Evolutionary conservation across 2,329 filamentous ascomycete genomes (phyloP).

Genomic region (Venturia pyrina): DNA sequence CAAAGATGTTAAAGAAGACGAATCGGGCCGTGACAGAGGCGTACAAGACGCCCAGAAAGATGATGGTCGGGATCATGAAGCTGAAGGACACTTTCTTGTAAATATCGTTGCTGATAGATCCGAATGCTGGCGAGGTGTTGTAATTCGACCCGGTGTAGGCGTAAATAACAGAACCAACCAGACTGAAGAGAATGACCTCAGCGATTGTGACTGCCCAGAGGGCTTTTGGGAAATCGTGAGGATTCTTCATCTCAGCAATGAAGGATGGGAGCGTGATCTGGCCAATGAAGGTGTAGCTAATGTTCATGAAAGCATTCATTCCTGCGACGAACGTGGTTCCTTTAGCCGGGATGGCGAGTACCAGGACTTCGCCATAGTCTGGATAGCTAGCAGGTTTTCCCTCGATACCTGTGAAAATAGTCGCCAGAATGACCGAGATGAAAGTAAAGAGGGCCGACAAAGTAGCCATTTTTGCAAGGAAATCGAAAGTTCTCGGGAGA

Average conservation of each 20-base stretch:
- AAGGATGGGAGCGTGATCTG: slow-evolving; percentile 91
- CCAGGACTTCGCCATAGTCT: slow-evolving; percentile 49
- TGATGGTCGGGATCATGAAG: slow-evolving; percentile 91
- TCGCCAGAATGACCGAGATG: slow-evolving; percentile 73
- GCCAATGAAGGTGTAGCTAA: slow-evolving; percentile 91
- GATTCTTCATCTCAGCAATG: slow-evolving; percentile 83
- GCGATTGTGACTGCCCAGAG: slow-evolving; percentile 84
- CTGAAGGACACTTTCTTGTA: slow-evolving; percentile 86
- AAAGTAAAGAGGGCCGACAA: slow-evolving; percentile 82
- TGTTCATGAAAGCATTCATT: slow-evolving; percentile 87
- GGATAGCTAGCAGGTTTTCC: slow-evolving; percentile 58
- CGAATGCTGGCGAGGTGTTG: slow-evolving; percentile 79
- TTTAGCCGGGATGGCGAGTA: slow-evolving; percentile 56
- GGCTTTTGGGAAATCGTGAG: slow-evolving; percentile 81
- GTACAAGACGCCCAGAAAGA: slow-evolving; percentile 86
- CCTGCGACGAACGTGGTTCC: slow-evolving; percentile 72
- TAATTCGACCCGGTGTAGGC: slow-evolving; percentile 85
- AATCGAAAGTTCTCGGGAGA: slow-evolving; percentile 74
- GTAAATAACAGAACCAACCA: slow-evolving; percentile 74
- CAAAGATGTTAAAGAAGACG: slow-evolving; percentile 83
- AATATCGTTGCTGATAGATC: slow-evolving; percentile 60
- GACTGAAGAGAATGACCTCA: slow-evolving; percentile 75
- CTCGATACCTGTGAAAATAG: slow-evolving; percentile 72
- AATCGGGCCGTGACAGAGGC: slow-evolving; percentile 84
- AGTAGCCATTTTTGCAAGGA: slow-evolving; percentile 69